Percentiles rank a stretch among this genome's conserved stretches.
These are phyloP conservation scores for Catharanthus roseus DNA, from an alignment of 257 asterid genomes.

Conservation along the genomic window DNA sequence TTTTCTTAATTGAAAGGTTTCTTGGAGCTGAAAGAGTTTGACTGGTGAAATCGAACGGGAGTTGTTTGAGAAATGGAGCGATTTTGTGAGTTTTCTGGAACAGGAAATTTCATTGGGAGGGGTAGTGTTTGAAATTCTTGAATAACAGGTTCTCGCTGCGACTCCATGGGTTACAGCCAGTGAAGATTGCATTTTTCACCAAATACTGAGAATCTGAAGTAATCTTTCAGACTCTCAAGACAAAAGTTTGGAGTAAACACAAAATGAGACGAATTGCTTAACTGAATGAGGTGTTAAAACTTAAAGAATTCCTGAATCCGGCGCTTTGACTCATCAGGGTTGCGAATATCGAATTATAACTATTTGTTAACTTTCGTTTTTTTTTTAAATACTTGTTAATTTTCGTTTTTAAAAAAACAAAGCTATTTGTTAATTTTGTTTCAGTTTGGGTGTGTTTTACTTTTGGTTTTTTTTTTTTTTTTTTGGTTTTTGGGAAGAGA, in stretches of 20 bases:
- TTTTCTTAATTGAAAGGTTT: constrained; percentile 1
- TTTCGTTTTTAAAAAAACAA: no score
- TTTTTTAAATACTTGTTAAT: no score
- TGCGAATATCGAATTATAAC: no score
- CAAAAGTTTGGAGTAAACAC: neutral
- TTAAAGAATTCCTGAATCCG: no score
- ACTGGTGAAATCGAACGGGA: constrained; percentile 7
- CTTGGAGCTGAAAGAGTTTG: constrained; percentile 4
- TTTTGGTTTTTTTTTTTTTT: no score
- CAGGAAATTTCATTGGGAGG: neutral
- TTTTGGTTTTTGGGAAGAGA: no score
- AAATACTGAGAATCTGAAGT: neutral
- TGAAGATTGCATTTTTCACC: constrained; percentile 21
- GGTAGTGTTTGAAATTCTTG: neutral
- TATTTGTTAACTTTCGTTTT: no score
- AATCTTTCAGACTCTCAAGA: neutral
- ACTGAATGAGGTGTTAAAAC: no score
- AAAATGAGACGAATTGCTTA: neutral
- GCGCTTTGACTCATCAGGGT: no score
- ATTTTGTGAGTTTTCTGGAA: constrained; percentile 10
- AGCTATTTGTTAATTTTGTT: no score
- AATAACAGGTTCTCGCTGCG: constrained; percentile 7
- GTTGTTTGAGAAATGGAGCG: constrained; percentile 10
- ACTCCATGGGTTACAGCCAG: constrained; percentile 5
- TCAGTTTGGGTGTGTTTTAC: no score